Conservation (phyloP, 2,329 filamentous ascomycete genomes). For the Colletotrichum abscissum region DNA sequence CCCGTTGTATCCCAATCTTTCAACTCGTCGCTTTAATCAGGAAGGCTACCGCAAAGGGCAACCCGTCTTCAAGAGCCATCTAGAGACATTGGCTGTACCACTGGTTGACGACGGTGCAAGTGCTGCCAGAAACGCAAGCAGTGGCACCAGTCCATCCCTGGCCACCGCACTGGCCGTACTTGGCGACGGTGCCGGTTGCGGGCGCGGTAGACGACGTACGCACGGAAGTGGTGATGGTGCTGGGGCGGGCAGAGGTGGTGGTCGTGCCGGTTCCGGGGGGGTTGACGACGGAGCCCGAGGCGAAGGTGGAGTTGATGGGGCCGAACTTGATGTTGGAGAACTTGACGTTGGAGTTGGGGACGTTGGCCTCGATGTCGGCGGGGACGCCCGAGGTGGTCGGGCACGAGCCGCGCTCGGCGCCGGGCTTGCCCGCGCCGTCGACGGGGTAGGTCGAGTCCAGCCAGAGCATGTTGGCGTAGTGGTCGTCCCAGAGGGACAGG, state of each 20-base stretch:
- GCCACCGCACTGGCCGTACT: constrained; percentile 53
- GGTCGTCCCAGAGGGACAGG: constrained; percentile 70
- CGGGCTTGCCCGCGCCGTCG: constrained; percentile 49
- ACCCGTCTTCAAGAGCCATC: not conserved
- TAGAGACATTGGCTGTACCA: constrained; percentile 57
- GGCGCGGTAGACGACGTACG: not conserved
- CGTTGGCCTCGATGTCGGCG: constrained; percentile 56
- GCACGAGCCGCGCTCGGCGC: constrained; percentile 66
- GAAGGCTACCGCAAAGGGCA: not conserved
- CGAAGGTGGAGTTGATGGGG: constrained; percentile 65
- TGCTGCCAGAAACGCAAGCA: constrained; percentile 47
- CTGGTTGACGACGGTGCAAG: constrained; percentile 51
- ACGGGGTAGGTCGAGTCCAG: constrained; percentile 75
- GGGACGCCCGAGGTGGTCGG: constrained; percentile 63
- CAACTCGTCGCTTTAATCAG: not conserved
- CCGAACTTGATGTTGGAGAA: constrained; percentile 69
- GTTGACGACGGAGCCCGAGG: constrained; percentile 23
- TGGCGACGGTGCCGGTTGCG: constrained; percentile 39
- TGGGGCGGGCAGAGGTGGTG: not conserved
- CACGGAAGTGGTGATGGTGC: constrained; percentile 22
- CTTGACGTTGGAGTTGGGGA: constrained; percentile 61
- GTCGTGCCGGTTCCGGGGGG: constrained; percentile 25
- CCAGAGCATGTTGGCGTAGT: constrained; percentile 62
- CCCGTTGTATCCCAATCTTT: not conserved
- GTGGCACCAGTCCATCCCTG: constrained; percentile 48